These are phyloP conservation scores for Quercus cerris DNA, from an alignment of 306 rosid genomes.

Conservation along the genomic window DNA sequence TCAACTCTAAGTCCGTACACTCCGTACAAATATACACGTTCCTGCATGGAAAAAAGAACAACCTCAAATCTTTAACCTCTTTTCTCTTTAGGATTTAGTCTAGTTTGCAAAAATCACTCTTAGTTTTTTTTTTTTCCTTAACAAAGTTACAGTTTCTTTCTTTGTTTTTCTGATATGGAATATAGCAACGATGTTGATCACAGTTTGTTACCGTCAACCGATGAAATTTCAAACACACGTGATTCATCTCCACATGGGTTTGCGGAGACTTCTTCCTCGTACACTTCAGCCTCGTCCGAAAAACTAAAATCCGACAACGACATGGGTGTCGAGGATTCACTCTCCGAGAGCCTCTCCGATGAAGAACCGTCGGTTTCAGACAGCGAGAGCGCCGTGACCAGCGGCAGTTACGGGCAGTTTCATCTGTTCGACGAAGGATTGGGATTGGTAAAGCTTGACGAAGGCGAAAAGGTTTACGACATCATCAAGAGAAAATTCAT, in stretches of 20 bases:
- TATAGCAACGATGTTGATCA: neutral
- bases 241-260: neutral
- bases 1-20: too few species aligned
- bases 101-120: neutral
- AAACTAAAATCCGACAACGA: neutral
- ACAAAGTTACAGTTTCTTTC: neutral
- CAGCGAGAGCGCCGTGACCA: constrained; percentile 50
- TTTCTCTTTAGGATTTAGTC: neutral
- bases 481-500: constrained; percentile 40
- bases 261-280: neutral
- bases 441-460: constrained; percentile 29
- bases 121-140: neutral
- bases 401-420: constrained; percentile 4
- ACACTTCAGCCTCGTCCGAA: neutral
- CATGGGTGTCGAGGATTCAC: neutral
- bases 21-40: too few species aligned
- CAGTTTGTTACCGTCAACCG: neutral
- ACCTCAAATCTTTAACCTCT: too few species aligned
- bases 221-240: neutral
- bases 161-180: constrained; percentile 26
- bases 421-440: constrained; percentile 17
- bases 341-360: neutral
- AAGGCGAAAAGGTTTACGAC: constrained; percentile 42
- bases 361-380: constrained; percentile 52
- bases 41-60: too few species aligned